Base-by-base conservation (phyloP, 805 yeast genomes). In the Candida rishiriensis region DNA sequence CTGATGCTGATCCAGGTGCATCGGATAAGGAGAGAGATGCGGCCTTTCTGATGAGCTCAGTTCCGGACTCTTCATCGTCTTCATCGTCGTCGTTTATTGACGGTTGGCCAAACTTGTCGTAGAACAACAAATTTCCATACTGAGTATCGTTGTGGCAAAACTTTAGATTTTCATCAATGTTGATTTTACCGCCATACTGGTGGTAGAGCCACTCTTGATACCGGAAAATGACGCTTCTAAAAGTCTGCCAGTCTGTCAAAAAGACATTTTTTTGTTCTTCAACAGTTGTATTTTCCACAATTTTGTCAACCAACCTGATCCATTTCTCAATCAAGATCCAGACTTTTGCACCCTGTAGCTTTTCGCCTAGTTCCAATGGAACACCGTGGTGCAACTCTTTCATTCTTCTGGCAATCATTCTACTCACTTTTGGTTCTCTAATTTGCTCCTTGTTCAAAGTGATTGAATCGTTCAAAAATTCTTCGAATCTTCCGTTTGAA, bases 101-200 rank as follows among this genome's bases (percentile, higher is more conserved):
- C 3, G 57, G 41, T 38, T 57, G 56, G 29, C 60, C 63, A 29
- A 51, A 47, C 37, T 63, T 63, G 39, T 56, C 60, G 51, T 65
- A 66, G 38, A 91, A 78, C 44, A 93, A 70, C 50, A 93, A 72
- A 59, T 93, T 93, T 30, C 99, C 99, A 61, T 93, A 91, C 64
- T 93, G 99, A 1, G 98, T 85, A 64, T 91, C 99, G 59, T 93
- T 93, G 65, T 93, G 99, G 55, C 97, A 88, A 60, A 93, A 93
- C 12, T 79, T 88, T 48, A 86, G 70, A 42, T 73, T 70, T 12
- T 71, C 68, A 39, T 70, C 65, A 32, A 80, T 63, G 16, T 61
- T 61, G 10, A 63, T 65, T 16, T 42, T 48, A 16, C 63, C 64
- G 21, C 74, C 75, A 54, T 83, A 79, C 48, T 74, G 67, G 6